Percentiles rank a stretch among this genome's conserved stretches.
Conservation (phyloP, 108 stramenopile genomes). For the Thalassiosira profunda region DNA sequence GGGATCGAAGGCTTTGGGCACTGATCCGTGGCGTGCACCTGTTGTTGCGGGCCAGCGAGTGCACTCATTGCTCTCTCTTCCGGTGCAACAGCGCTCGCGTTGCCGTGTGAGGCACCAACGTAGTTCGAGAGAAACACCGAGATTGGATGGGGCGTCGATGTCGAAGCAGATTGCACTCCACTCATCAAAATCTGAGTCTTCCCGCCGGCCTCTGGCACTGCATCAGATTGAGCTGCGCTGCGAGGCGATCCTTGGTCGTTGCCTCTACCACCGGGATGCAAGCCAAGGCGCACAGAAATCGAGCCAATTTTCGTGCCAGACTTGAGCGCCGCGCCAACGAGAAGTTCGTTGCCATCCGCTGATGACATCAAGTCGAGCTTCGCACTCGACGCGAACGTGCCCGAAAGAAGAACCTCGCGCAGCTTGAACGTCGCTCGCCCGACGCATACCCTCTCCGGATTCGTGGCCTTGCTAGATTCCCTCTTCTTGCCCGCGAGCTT, state of each 20-base stretch:
- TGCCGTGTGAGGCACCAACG: conserved; percentile 12
- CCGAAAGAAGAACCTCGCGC: conserved; percentile 12
- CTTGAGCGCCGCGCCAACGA: neutral
- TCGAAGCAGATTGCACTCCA: neutral
- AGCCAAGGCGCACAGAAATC: neutral
- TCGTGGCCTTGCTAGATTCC: neutral
- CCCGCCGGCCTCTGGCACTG: too few relatives aligned
- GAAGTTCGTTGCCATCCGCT: too few relatives aligned
- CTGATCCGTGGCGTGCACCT: too few relatives aligned
- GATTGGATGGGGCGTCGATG: conserved; percentile 16
- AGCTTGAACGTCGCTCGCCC: conserved; percentile 8
- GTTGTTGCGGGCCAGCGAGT: too few relatives aligned
- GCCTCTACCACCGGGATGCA: too few relatives aligned
- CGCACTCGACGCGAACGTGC: conserved; percentile 1
- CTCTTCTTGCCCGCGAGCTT: conserved; percentile 2
- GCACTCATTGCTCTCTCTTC: too few relatives aligned
- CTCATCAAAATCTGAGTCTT: conserved; percentile 1
- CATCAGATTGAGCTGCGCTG: neutral
- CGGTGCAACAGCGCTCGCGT: neutral
- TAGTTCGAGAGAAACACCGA: conserved; percentile 31
- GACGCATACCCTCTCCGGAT: neutral
- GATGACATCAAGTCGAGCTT: too few relatives aligned
- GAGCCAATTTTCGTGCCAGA: neutral
- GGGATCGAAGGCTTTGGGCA: too few relatives aligned
- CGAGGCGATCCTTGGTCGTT: neutral